These are phyloP conservation scores for Macrocybe sp. DNA, from an alignment of 1,284 basidiomycete species.

Conservation along the genomic window DNA sequence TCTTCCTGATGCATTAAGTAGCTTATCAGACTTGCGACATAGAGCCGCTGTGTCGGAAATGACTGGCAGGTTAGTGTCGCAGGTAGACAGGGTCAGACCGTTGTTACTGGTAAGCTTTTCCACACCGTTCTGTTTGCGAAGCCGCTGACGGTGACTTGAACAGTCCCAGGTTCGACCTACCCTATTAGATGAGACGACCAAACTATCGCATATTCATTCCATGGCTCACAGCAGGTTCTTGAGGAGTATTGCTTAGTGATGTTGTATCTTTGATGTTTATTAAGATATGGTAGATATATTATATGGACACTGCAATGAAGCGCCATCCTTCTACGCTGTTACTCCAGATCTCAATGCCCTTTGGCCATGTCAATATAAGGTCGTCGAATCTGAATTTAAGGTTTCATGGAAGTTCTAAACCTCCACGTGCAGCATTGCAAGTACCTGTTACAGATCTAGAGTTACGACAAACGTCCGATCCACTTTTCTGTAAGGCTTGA, in stretches of 20 bases:
- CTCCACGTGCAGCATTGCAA: too few relatives aligned
- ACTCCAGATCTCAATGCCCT: too few relatives aligned
- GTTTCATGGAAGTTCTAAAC: too few relatives aligned
- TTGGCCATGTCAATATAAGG: too few relatives aligned
- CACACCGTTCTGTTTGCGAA: not conserved
- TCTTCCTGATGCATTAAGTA: conserved; percentile 64
- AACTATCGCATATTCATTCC: conserved; percentile 30
- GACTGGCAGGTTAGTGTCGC: conserved; percentile 56
- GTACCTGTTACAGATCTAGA: too few relatives aligned
- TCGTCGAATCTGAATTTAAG: too few relatives aligned
- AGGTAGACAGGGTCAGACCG: conserved; percentile 56
- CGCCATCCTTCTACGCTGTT: too few relatives aligned
- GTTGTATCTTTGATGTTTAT: conserved; percentile 1
- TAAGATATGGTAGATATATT: conserved; percentile 1
- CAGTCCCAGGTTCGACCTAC: conserved; percentile 30
- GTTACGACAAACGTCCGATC: too few relatives aligned
- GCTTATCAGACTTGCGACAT: conserved; percentile 54
- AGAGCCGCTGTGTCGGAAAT: conserved; percentile 71
- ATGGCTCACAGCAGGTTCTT: conserved; percentile 34
- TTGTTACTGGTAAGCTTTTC: conserved; percentile 49
- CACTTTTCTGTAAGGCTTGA: too few relatives aligned
- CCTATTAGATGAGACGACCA: conserved; percentile 29
- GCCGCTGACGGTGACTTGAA: not conserved
- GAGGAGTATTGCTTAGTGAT: conserved; percentile 27
- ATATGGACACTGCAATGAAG: not conserved